Evolutionary conservation across 2,329 filamentous ascomycete species (phyloP), one percentile per base, ranked within the genome.

Genomic region (Clarireedia homoeocarpa): DNA sequence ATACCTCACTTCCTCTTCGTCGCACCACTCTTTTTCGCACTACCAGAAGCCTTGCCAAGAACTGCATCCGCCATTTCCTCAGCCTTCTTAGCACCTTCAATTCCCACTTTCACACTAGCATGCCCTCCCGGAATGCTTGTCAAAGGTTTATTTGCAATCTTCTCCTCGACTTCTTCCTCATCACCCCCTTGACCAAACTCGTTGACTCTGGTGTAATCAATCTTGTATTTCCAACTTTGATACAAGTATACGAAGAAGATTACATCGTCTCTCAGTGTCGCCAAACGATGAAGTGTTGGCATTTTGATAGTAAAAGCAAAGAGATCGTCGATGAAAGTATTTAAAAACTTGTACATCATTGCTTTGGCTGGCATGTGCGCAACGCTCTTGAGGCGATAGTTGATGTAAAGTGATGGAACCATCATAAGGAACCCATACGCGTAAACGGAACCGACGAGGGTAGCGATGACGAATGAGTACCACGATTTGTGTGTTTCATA

Each of bases 281-380:
- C 91, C 51, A 99, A 77, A 15, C 94, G 84, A 72, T 99, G 94
- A 51, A 99, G 78, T 60, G 91, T 83, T 0, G 94, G 94, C 94
- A 99, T 99, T 76, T 97, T 97, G 77, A 99, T 96, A 40, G 94
- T 99, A 68, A 97, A 99, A 2, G 94, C 94, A 69, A 99, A 99
- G 34, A 99, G 78, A 69, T 99, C 94, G 72, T 99, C 94, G 71
- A 99, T 97, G 71, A 99, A 99, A 5, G 94, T 97, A 76, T 97
- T 96, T 62, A 97, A 77, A 74, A 96, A 96, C 75, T 97, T 96
- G 81, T 96, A 96, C 71, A 86, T 92, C 90, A 99, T 94, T 48
- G 94, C 91, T 75, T 90, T 92, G 63, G 81, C 89, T 1, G 94
- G 91, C 92, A 99, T 96, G 74, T 99, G 94, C 10, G 94, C 94